Evolutionary conservation across 2,329 filamentous ascomycete species (phyloP).

Genomic region (Geoglossum cookeanum): DNA sequence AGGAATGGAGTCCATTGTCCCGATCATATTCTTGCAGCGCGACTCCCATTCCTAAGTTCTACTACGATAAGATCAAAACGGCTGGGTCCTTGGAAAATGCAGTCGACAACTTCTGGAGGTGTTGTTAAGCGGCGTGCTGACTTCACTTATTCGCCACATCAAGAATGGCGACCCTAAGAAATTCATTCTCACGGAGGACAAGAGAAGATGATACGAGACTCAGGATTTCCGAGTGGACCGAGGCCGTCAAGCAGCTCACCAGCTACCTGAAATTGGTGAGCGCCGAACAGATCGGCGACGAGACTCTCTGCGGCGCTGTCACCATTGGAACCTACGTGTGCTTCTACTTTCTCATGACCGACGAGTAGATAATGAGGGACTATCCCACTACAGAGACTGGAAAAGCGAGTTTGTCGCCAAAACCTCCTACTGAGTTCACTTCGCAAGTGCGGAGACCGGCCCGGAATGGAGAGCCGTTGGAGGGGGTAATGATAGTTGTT

Average conservation of each 20-base stretch:
- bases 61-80: conserved; percentile 1
- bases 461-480: too few species aligned
- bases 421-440: not conserved
- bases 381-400: not conserved
- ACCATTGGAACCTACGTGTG: conserved; percentile 1
- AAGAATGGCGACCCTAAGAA: conserved; percentile 3
- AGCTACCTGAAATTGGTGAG: not conserved
- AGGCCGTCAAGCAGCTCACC: not conserved
- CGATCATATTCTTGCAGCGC: too few species aligned
- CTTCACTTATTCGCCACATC: conserved; percentile 2
- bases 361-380: not conserved
- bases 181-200: conserved; percentile 4
- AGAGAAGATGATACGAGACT: not conserved
- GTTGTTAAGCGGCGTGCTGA: not conserved
- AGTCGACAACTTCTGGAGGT: conserved; percentile 3
- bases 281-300: not conserved
- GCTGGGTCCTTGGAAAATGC: not conserved
- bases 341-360: not conserved
- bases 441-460: too few species aligned
- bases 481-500: too few species aligned
- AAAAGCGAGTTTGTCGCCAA: not conserved
- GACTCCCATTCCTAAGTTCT: not conserved
- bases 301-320: conserved; percentile 1
- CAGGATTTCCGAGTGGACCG: not conserved
- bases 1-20: too few species aligned